Percentiles rank a stretch among this genome's conserved stretches.
These are phyloP conservation scores for Rhinocladiella mackenziei DNA, from an alignment of 2,329 filamentous ascomycete genomes.

Conservation along the genomic window DNA sequence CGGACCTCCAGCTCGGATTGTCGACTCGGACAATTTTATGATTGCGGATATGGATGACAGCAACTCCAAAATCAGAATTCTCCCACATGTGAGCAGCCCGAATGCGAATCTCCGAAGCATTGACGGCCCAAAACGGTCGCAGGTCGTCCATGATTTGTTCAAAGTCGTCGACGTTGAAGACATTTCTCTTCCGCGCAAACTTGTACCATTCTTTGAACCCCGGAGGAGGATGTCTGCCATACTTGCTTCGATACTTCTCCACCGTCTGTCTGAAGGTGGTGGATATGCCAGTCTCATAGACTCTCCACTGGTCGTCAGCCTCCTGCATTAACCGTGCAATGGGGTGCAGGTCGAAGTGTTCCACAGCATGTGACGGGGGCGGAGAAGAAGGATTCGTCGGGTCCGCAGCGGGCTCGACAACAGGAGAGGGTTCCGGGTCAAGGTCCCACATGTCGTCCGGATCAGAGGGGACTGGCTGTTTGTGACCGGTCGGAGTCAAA, in stretches of 20 bases:
- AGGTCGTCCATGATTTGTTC: conserved; percentile 39
- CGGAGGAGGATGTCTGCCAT: conserved; percentile 41
- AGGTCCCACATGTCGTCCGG: conserved; percentile 22
- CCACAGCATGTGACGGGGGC: conserved; percentile 7
- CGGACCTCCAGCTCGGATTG: conserved; percentile 41
- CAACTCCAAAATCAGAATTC: conserved; percentile 30
- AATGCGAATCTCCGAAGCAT: conserved; percentile 34
- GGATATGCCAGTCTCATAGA: conserved; percentile 35
- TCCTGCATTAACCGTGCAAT: conserved; percentile 36
- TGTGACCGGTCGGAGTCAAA: conserved; percentile 16
- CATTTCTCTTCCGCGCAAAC: conserved; percentile 36
- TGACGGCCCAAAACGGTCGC: conserved; percentile 38
- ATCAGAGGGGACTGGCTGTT: conserved; percentile 11
- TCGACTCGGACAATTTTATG: conserved; percentile 37
- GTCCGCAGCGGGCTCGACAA: conserved; percentile 2
- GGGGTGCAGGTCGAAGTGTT: conserved; percentile 32
- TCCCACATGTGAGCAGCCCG: conserved; percentile 36
- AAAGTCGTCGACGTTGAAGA: conserved; percentile 40
- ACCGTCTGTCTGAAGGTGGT: conserved; percentile 39
- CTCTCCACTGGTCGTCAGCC: conserved; percentile 35
- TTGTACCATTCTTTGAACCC: conserved; percentile 41
- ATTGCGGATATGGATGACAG: conserved; percentile 36
- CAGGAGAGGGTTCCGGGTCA: conserved; percentile 8
- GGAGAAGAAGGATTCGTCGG: conserved; percentile 2
- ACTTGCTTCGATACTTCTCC: conserved; percentile 36